These are phyloP conservation scores for Hanseniaspora jakobsenii DNA, from an alignment of 805 yeast genomes.

Conservation along the genomic window DNA sequence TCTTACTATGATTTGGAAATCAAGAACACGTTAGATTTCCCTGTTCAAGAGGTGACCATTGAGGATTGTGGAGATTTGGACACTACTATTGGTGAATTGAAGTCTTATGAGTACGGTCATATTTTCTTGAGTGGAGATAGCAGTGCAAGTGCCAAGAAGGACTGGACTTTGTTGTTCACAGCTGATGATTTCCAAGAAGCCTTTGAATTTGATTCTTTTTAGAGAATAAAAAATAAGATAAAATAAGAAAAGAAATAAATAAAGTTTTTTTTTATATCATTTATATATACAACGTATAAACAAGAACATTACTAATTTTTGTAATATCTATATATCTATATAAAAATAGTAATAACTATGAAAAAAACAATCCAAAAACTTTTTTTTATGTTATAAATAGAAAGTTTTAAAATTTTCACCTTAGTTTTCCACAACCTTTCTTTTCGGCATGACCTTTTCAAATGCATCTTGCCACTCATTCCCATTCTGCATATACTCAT, in stretches of 20 bases:
- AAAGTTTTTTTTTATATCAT: not conserved
- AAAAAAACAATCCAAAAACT: no score
- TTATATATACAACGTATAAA: no score
- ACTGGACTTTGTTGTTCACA: constrained; percentile 71
- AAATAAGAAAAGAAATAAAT: not conserved
- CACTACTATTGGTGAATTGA: constrained; percentile 19
- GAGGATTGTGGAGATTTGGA: constrained; percentile 55
- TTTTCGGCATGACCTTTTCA: constrained; percentile 71
- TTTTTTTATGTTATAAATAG: no score
- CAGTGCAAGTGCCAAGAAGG: constrained; percentile 73
- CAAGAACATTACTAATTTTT: no score
- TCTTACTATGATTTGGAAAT: constrained; percentile 72
- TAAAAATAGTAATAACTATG: no score
- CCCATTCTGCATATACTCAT: constrained; percentile 62
- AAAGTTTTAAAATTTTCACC: constrained; percentile 21
- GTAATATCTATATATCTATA: no score
- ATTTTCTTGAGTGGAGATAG: constrained; percentile 52
- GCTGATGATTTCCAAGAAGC: constrained; percentile 32
- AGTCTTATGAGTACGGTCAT: constrained; percentile 29
- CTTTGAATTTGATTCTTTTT: constrained; percentile 19
- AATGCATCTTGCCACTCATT: constrained; percentile 76
- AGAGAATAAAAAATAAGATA: not conserved
- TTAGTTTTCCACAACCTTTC: constrained; percentile 39
- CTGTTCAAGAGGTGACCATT: constrained; percentile 65
- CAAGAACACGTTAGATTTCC: constrained; percentile 71